These are phyloP conservation scores for Podospora australis DNA, from an alignment of 495 filamentous ascomycete species.

Conservation along the genomic window DNA sequence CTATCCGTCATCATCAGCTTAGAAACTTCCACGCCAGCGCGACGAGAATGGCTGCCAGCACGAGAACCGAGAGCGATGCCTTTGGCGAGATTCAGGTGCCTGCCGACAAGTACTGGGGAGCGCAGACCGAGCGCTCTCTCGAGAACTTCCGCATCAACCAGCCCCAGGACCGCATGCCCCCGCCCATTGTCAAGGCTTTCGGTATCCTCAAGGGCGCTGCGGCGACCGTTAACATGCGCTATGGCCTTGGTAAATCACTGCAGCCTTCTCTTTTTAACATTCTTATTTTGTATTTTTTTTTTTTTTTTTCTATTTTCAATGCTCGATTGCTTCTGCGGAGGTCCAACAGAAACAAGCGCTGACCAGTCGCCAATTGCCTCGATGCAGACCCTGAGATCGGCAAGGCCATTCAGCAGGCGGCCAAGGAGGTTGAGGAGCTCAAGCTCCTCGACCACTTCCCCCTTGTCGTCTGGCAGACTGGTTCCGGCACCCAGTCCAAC, in stretches of 20 bases:
- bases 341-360: background rate
- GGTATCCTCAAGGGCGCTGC: conserved; percentile 97
- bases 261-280: conserved; percentile 7
- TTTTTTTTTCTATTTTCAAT: no score
- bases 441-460: conserved; percentile 98
- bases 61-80: conserved; percentile 87
- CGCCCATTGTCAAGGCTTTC: conserved; percentile 84
- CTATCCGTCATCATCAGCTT: conserved; percentile 16
- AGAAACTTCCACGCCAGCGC: conserved; percentile 45
- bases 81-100: conserved; percentile 94
- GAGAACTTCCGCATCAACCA: conserved; percentile 99
- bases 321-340: background rate
- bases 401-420: conserved; percentile 89
- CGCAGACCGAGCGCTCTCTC: conserved; percentile 94
- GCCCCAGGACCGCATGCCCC: conserved; percentile 96
- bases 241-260: conserved; percentile 72
- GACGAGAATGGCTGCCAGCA: conserved; percentile 44
- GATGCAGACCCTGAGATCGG: conserved; percentile 77
- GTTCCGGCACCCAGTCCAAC: conserved; percentile 97
- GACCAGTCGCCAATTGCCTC: conserved; percentile 10
- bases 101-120: conserved; percentile 96
- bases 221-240: conserved; percentile 92
- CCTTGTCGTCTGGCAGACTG: conserved; percentile 98
- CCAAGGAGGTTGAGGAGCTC: conserved; percentile 84
- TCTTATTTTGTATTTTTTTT: no score